Percentiles rank a stretch among this genome's conserved stretches.
Conservation (phyloP, 495 filamentous ascomycete genomes). For the Chaetomidium leptoderma region DNA sequence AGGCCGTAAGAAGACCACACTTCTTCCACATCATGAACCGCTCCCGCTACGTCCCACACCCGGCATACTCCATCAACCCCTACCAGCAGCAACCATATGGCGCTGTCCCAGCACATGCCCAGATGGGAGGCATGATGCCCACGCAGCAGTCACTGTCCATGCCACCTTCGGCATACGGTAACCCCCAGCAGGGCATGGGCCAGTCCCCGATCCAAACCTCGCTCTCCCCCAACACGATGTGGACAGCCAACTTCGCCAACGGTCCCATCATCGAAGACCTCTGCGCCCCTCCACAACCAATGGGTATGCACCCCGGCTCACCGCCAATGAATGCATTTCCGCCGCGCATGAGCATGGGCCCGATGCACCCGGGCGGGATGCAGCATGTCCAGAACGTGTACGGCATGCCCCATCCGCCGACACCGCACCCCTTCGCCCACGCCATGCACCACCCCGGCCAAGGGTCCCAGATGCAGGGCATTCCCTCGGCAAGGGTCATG, state of each 20-base stretch:
- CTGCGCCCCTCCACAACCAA: constrained; percentile 15
- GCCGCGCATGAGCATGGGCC: constrained; percentile 2
- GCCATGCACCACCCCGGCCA: constrained; percentile 14
- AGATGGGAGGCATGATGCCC: constrained; percentile 9
- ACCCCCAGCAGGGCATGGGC: constrained; percentile 3
- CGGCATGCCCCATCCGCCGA: constrained; percentile 14
- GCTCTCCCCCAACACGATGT: constrained; percentile 12
- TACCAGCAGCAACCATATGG: constrained; percentile 10
- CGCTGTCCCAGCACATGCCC: not conserved
- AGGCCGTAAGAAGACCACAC: not conserved
- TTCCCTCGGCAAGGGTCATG: not conserved
- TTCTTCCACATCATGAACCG: constrained; percentile 13
- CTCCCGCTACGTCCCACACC: constrained; percentile 16
- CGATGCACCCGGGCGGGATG: constrained; percentile 13
- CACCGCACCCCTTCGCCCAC: not conserved
- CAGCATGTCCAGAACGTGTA: constrained; percentile 19
- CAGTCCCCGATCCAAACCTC: constrained; percentile 13
- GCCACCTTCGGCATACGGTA: not conserved
- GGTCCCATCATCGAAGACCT: constrained; percentile 23
- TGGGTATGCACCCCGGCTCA: not conserved
- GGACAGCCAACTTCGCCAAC: constrained; percentile 17
- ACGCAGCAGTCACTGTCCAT: constrained; percentile 1
- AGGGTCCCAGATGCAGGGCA: constrained; percentile 22
- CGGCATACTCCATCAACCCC: constrained; percentile 6
- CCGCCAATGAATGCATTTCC: constrained; percentile 10